Evolutionary conservation across 306 rosid genomes (phyloP).

Genomic region (Vigna nakashimae): DNA sequence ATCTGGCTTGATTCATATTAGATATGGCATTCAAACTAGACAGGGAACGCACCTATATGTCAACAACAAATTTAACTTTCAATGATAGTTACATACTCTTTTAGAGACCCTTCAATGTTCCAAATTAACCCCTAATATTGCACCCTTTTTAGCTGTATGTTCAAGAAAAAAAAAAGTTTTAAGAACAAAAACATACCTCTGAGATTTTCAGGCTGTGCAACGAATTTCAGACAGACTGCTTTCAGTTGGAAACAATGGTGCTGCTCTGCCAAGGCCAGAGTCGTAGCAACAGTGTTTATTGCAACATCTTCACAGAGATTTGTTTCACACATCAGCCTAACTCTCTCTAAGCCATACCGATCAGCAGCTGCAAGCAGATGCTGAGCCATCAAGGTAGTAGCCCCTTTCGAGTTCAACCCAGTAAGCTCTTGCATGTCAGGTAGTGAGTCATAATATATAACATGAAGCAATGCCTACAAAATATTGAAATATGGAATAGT

Average conservation of each 20-base stretch:
- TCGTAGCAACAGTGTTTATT: conserved; percentile 83
- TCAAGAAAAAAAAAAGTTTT: conserved; percentile 14
- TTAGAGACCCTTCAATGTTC: not conserved
- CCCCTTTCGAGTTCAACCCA: conserved; percentile 69
- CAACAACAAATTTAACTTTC: conserved; percentile 1
- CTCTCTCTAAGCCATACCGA: conserved; percentile 80
- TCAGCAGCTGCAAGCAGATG: conserved; percentile 95
- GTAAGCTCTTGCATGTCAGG: conserved; percentile 81
- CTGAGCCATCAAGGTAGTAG: conserved; percentile 80
- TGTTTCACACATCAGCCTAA: conserved; percentile 73
- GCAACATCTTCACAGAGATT: conserved; percentile 74
- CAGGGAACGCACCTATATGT: not conserved
- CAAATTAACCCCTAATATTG: not conserved
- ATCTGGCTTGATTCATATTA: no score
- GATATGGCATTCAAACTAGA: not conserved
- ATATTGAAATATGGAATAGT: conserved; percentile 25
- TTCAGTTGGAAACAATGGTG: conserved; percentile 89
- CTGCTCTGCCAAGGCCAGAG: conserved; percentile 91
- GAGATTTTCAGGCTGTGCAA: conserved; percentile 83
- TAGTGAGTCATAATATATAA: conserved; percentile 79
- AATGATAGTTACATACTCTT: not conserved
- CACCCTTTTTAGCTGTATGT: not conserved
- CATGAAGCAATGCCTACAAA: conserved; percentile 81
- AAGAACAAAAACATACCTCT: conserved; percentile 55
- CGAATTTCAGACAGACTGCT: conserved; percentile 82